Conservation (phyloP, 305 asterid species). For the Fraxinus ornus region DNA sequence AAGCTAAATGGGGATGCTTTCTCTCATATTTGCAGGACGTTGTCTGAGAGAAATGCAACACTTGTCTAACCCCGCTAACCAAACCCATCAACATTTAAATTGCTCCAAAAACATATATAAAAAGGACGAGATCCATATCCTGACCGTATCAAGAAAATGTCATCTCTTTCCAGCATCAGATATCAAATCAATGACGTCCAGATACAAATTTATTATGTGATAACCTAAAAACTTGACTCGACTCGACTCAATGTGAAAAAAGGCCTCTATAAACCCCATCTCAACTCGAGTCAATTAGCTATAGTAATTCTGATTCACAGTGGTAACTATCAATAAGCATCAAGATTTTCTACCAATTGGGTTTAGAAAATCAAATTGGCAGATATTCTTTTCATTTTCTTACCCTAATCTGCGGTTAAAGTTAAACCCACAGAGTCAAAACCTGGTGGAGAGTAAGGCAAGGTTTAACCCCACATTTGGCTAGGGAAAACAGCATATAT, state of each 20-base stretch:
- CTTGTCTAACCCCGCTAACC: background rate
- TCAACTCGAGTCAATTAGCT: background rate
- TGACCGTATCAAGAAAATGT: background rate
- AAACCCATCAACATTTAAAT: background rate
- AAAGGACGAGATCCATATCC: background rate
- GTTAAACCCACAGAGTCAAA: background rate
- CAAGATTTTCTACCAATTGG: conserved; percentile 19
- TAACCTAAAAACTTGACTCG: background rate
- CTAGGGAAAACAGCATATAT: conserved; percentile 14
- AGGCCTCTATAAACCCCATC: background rate
- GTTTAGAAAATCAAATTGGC: conserved; percentile 27
- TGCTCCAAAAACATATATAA: background rate
- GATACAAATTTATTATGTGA: background rate
- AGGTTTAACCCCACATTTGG: conserved; percentile 24
- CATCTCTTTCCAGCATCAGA: background rate
- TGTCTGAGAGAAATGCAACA: background rate
- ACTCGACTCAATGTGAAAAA: background rate
- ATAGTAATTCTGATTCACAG: background rate
- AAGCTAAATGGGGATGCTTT: background rate
- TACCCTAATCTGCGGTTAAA: conserved; percentile 20
- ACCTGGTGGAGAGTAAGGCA: conserved; percentile 14
- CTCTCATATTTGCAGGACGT: background rate
- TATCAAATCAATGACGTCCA: background rate
- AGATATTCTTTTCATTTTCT: conserved; percentile 16
- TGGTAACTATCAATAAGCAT: background rate